Evolutionary conservation across 192 early-diverging fungal species (phyloP).

Genomic region (Backusella luteola): DNA sequence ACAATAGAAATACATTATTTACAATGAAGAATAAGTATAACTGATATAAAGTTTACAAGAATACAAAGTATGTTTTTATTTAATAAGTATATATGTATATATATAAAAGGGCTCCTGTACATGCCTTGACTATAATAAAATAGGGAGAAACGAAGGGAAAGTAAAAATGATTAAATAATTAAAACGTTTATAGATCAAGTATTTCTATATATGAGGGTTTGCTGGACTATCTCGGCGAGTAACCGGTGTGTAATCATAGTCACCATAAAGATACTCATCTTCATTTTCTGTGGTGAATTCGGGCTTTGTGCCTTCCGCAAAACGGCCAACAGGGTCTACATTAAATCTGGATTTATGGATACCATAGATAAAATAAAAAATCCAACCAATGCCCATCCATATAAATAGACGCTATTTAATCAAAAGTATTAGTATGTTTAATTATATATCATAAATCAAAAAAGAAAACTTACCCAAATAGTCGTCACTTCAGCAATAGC

Average conservation of each 20-base stretch:
- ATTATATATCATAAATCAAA: slow-evolving; percentile 37
- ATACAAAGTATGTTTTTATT: neutral
- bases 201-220: neutral
- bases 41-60: neutral
- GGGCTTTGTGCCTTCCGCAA: slow-evolving; percentile 6
- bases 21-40: too few relatives aligned
- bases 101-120: neutral
- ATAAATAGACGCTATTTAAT: slow-evolving; percentile 56
- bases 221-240: neutral
- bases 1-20: too few relatives aligned
- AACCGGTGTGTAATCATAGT: neutral
- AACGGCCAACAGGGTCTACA: slow-evolving; percentile 31
- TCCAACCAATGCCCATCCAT: slow-evolving; percentile 76
- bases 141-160: neutral
- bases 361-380: slow-evolving; percentile 74
- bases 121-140: neutral
- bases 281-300: neutral
- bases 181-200: neutral
- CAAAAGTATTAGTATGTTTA: neutral
- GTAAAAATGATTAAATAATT: neutral
- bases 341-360: slow-evolving; percentile 62
- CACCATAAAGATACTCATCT: neutral
- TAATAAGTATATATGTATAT: neutral
- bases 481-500: slow-evolving; percentile 62
- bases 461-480: slow-evolving; percentile 49